Percentiles rank a stretch among this genome's conserved stretches.
phyloP scores from a whole-genome alignment of 1,284 basidiomycete genomes.

The Veloboletus limbatus region DNA sequence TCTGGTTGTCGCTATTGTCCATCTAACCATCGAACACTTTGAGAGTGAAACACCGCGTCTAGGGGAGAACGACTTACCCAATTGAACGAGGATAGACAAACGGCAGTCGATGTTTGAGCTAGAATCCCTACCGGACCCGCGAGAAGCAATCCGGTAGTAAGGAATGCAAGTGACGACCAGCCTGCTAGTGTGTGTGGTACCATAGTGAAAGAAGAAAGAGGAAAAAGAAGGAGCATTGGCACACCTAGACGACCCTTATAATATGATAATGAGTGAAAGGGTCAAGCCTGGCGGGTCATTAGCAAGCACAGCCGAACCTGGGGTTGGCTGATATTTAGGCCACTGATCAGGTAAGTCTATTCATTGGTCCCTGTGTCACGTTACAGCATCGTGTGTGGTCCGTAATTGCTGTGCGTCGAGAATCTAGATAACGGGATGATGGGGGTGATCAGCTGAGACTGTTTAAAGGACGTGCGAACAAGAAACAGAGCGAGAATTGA shows the following conservation, averaged over 20 bases:
- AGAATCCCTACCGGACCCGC: conserved; percentile 9
- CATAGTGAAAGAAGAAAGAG: conserved; percentile 12
- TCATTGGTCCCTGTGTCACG: conserved; percentile 12
- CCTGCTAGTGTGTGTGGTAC: background rate
- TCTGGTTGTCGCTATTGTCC: conserved; percentile 32
- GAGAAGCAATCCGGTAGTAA: conserved; percentile 17
- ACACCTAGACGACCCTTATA: background rate
- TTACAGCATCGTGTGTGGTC: conserved; percentile 3
- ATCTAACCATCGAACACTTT: conserved; percentile 22
- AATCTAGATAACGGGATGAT: background rate
- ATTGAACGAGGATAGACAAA: conserved; percentile 19
- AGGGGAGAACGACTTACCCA: conserved; percentile 22
- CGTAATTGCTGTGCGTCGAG: background rate
- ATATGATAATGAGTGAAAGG: conserved; percentile 5
- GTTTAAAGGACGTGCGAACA: background rate
- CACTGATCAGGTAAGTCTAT: too few relatives aligned
- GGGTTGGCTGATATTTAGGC: too few relatives aligned
- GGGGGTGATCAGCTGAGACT: background rate
- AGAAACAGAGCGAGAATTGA: background rate
- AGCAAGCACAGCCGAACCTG: too few relatives aligned
- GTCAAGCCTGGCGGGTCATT: too few relatives aligned
- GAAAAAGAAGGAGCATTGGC: background rate
- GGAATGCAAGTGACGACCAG: conserved; percentile 17
- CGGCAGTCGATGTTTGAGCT: conserved; percentile 22
- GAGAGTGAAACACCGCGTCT: background rate